Percentiles rank a stretch among this genome's conserved stretches.
These are phyloP conservation scores for Yarrowia yakushimensis DNA, from an alignment of 805 yeast species.

Conservation along the genomic window DNA sequence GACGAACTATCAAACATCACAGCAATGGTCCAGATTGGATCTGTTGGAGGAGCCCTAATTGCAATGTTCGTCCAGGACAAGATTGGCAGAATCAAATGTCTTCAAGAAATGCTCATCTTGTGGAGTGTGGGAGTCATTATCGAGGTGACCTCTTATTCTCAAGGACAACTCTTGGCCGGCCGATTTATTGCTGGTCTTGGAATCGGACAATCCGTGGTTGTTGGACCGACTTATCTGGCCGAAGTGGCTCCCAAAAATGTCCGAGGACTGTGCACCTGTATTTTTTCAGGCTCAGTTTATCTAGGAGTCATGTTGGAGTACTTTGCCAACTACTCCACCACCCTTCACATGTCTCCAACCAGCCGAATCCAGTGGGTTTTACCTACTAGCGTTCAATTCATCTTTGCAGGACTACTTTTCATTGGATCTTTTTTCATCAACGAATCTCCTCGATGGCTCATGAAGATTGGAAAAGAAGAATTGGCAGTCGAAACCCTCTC, in stretches of 20 bases:
- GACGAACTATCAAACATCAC: constrained; percentile 51
- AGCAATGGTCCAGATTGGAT: constrained; percentile 57
- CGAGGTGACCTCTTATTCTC: constrained; percentile 45
- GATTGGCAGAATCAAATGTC: constrained; percentile 51
- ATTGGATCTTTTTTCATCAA: constrained; percentile 45
- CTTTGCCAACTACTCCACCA: constrained; percentile 51
- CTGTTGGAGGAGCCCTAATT: constrained; percentile 51
- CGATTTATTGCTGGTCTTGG: constrained; percentile 54
- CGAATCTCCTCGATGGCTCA: constrained; percentile 53
- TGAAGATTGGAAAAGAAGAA: constrained; percentile 44
- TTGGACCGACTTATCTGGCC: constrained; percentile 53
- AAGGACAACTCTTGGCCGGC: constrained; percentile 55
- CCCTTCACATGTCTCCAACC: constrained; percentile 42
- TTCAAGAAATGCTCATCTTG: constrained; percentile 45
- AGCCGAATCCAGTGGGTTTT: constrained; percentile 49
- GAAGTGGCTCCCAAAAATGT: constrained; percentile 54
- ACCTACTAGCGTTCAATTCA: constrained; percentile 40
- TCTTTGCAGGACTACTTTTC: constrained; percentile 47
- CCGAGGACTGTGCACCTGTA: constrained; percentile 51
- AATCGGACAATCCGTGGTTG: constrained; percentile 55
- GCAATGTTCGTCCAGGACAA: constrained; percentile 49
- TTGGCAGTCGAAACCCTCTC: constrained; percentile 43
- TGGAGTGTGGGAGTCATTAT: constrained; percentile 49
- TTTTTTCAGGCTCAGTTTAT: constrained; percentile 57
- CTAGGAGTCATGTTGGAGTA: constrained; percentile 48